A percentile compares a stretch with the other conserved stretches of the same genome.
These are phyloP conservation scores for Vararia minispora DNA, from an alignment of 768 basidiomycete species.

Conservation along the genomic window DNA sequence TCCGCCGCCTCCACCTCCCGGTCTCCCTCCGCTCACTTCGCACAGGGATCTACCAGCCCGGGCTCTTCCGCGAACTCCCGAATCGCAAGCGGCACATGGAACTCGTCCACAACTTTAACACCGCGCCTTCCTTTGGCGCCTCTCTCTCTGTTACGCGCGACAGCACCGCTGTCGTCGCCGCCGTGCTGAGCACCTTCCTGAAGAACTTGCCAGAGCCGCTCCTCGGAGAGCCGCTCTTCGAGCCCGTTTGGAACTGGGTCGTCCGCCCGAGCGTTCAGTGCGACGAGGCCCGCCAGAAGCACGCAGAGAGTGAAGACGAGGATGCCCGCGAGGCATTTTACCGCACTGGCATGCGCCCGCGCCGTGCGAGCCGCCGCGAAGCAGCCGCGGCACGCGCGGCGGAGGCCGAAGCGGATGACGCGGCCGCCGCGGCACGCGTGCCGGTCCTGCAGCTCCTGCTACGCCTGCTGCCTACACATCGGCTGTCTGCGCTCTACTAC, in stretches of 20 bases:
- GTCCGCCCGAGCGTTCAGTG: conserved; percentile 30
- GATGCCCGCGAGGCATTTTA: conserved; percentile 19
- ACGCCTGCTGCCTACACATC: conserved; percentile 33
- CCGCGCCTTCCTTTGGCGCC: conserved; percentile 18
- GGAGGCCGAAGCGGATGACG: conserved; percentile 12
- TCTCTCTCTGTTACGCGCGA: conserved; percentile 14
- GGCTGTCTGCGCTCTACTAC: conserved; percentile 32
- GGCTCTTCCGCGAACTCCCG: conserved; percentile 32
- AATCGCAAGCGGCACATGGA: conserved; percentile 28
- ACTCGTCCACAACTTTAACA: conserved; percentile 29
- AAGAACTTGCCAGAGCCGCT: conserved; percentile 35
- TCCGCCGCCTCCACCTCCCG: conserved; percentile 4
- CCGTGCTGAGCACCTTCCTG: conserved; percentile 35
- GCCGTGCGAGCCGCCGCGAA: conserved; percentile 3
- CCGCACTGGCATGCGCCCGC: conserved; percentile 15
- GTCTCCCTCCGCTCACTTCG: background rate
- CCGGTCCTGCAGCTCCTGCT: conserved; percentile 35
- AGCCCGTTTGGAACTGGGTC: conserved; percentile 32
- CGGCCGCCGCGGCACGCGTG: conserved; percentile 25
- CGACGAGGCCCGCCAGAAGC: conserved; percentile 20
- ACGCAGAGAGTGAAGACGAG: conserved; percentile 23
- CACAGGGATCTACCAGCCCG: conserved; percentile 31
- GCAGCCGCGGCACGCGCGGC: conserved; percentile 1
- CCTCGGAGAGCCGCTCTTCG: conserved; percentile 29
- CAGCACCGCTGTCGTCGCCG: conserved; percentile 31